A percentile compares a stretch with the other conserved stretches of the same genome.
Evolutionary conservation across 2,329 filamentous ascomycete species (phyloP).

Genomic region (Corniculantispora saksenae): DNA sequence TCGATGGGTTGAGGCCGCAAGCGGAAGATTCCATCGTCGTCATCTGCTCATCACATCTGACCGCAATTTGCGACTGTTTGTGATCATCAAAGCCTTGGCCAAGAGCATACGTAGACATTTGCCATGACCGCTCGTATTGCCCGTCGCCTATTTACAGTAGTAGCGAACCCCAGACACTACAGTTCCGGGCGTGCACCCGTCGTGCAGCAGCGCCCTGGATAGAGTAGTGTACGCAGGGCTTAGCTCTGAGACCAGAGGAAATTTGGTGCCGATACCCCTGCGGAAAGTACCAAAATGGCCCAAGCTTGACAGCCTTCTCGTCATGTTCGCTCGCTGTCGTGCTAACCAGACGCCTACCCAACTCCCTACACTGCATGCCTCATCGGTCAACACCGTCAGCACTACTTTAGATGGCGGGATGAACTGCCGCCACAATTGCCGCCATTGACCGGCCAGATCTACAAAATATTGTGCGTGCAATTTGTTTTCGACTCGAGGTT

Average conservation of each 20-base stretch:
- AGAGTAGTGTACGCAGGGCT: slow-evolving; percentile 5
- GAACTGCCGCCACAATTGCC: slow-evolving; percentile 13
- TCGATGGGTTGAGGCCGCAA: too few relatives aligned
- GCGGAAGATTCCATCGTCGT: background rate
- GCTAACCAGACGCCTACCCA: slow-evolving; percentile 1
- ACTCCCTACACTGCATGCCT: background rate
- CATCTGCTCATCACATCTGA: background rate
- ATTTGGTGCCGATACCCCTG: slow-evolving; percentile 13
- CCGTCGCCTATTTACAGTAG: background rate
- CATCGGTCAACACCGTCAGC: slow-evolving; percentile 8
- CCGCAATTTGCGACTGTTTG: background rate
- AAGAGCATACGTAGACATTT: background rate
- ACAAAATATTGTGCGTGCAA: background rate
- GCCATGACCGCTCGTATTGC: background rate
- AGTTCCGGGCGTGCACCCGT: background rate
- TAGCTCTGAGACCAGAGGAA: slow-evolving; percentile 7
- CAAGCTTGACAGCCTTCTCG: background rate
- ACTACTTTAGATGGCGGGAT: slow-evolving; percentile 7
- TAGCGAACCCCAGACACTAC: background rate
- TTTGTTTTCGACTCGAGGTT: background rate
- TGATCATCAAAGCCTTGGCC: background rate
- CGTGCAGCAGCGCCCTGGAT: slow-evolving; percentile 5
- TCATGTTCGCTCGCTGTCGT: background rate
- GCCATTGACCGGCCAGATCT: background rate
- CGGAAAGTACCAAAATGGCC: background rate